Conservation (phyloP, 2,329 filamentous ascomycete species). For the Teratosphaeria destructans region DNA sequence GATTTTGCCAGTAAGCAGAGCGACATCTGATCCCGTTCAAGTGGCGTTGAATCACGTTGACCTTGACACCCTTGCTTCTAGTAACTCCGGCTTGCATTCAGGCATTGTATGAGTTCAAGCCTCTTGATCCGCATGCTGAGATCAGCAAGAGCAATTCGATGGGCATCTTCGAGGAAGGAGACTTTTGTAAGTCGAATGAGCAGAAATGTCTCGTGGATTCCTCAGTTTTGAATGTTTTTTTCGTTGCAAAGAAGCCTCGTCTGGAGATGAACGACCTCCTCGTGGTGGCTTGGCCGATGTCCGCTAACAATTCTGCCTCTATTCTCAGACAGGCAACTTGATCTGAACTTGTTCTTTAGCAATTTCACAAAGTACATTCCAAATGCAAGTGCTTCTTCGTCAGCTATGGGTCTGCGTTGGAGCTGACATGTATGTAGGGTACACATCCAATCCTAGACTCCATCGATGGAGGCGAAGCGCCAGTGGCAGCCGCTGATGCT, state of each 20-base stretch:
- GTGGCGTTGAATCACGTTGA: no score
- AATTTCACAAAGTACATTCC: constrained; percentile 18
- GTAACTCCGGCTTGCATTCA: constrained; percentile 16
- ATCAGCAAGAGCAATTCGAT: constrained; percentile 15
- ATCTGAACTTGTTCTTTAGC: constrained; percentile 33
- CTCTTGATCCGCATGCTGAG: constrained; percentile 7
- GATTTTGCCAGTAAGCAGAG: constrained; percentile 4
- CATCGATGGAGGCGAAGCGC: constrained; percentile 13
- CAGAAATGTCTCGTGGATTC: not conserved
- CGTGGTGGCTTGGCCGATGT: not conserved
- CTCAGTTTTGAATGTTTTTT: not conserved
- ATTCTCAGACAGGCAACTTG: constrained; percentile 11
- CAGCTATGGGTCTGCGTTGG: not conserved
- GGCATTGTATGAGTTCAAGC: constrained; percentile 15
- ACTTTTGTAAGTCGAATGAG: constrained; percentile 22
- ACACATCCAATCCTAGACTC: constrained; percentile 6
- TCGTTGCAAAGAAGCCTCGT: no score
- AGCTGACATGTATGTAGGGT: not conserved
- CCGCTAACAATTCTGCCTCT: not conserved
- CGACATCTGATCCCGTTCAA: no score
- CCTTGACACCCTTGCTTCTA: no score
- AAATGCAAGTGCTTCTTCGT: not conserved
- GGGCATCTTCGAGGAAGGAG: constrained; percentile 34
- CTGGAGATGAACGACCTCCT: not conserved
- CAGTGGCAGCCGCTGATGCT: constrained; percentile 19